These are phyloP conservation scores for Ophiostoma montium DNA, from an alignment of 2,329 filamentous ascomycete genomes.

Conservation along the genomic window DNA sequence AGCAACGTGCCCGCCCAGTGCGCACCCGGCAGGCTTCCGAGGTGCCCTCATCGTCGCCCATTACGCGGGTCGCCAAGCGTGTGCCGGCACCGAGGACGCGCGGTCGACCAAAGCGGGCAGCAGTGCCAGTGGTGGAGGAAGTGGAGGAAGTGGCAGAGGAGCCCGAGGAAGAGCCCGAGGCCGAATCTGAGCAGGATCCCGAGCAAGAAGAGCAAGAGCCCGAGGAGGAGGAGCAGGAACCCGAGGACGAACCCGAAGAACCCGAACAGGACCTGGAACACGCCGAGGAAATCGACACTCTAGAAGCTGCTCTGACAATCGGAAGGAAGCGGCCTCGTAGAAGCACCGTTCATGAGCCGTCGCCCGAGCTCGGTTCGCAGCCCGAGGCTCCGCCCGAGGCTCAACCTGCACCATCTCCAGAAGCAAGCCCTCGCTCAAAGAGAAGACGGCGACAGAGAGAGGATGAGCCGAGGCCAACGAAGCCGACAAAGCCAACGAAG, in stretches of 20 bases:
- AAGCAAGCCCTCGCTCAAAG: conserved; percentile 17
- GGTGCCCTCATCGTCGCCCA: conserved; percentile 7
- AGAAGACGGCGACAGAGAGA: conserved; percentile 26
- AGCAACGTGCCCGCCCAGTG: not conserved
- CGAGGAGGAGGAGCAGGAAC: not conserved
- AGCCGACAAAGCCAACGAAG: conserved; percentile 8
- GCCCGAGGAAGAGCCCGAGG: conserved; percentile 7
- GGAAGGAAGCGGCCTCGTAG: conserved; percentile 29
- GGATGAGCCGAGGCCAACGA: conserved; percentile 14
- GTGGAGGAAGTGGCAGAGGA: conserved; percentile 1
- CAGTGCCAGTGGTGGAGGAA: not conserved
- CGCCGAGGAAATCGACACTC: conserved; percentile 30
- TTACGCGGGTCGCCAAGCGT: not conserved
- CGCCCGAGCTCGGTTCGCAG: conserved; percentile 28
- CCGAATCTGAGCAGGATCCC: conserved; percentile 15
- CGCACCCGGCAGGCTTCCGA: conserved; percentile 1
- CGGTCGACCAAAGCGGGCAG: not conserved
- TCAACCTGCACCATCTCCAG: conserved; percentile 17
- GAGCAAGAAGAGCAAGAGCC: conserved; percentile 13
- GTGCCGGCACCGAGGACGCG: not conserved
- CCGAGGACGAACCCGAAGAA: not conserved
- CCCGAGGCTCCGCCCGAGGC: conserved; percentile 20
- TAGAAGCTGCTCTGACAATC: conserved; percentile 28
- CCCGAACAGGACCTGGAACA: conserved; percentile 14
- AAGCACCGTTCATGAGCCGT: conserved; percentile 21